Evolutionary conservation across 495 filamentous ascomycete genomes (phyloP).

Genomic region (Talaromyces nanjingensis): DNA sequence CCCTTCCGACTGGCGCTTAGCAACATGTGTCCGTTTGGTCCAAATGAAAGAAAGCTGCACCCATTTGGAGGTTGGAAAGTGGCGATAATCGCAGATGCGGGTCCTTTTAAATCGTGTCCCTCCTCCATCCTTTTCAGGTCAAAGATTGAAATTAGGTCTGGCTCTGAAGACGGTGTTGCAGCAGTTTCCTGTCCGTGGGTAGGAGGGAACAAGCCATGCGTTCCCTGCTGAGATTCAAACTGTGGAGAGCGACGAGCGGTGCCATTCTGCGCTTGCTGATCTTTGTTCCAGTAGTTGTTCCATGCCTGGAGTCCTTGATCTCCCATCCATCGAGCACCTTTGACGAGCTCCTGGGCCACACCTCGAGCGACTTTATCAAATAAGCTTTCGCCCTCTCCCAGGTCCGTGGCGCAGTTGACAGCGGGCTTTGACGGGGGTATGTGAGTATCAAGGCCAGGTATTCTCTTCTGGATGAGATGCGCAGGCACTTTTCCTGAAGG

Average conservation of each 20-base stretch:
- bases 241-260: constrained; percentile 21
- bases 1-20: constrained; percentile 90
- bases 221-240: constrained; percentile 22
- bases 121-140: constrained; percentile 65
- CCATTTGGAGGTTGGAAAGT: constrained; percentile 78
- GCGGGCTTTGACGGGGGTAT: constrained; percentile 70
- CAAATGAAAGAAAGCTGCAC: constrained; percentile 86
- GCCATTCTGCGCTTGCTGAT: constrained; percentile 27
- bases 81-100: constrained; percentile 54
- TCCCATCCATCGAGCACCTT: constrained; percentile 78
- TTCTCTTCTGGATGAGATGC: constrained; percentile 39
- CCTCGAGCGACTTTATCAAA: constrained; percentile 81
- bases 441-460: constrained; percentile 60
- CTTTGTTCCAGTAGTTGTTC: constrained; percentile 82
- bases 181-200: constrained; percentile 58
- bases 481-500: constrained; percentile 52
- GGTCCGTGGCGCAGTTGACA: constrained; percentile 66
- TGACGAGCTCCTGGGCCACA: constrained; percentile 85
- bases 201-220: constrained; percentile 56
- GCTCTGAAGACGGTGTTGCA: constrained; percentile 47
- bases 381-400: constrained; percentile 70
- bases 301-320: constrained; percentile 80
- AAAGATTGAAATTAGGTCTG: constrained; percentile 75
- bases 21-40: constrained; percentile 73
- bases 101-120: constrained; percentile 28